phyloP scores from a whole-genome alignment of 2,329 filamentous ascomycete species.

The Alternaria ethzedia region DNA sequence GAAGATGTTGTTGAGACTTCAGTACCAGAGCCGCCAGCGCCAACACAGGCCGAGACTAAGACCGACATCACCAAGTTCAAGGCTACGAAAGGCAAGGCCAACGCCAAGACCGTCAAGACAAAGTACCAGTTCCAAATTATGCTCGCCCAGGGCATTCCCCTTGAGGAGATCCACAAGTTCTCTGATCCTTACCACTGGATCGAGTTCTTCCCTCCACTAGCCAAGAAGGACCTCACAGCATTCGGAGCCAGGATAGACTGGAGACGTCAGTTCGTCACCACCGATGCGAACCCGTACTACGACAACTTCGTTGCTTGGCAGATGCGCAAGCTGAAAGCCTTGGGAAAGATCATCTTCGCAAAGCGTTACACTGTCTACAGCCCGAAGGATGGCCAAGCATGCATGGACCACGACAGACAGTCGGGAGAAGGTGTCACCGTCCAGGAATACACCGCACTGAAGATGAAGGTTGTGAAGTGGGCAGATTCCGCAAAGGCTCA shows the following conservation, averaged over 20 bases:
- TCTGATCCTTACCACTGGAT: slow-evolving; percentile 93
- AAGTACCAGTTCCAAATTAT: slow-evolving; percentile 98
- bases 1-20: slow-evolving; percentile 54
- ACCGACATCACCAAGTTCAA: slow-evolving; percentile 90
- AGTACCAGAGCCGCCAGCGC: slow-evolving; percentile 59
- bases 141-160: slow-evolving; percentile 85
- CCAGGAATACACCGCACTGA: slow-evolving; percentile 92
- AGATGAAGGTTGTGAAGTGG: slow-evolving; percentile 92
- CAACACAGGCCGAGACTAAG: slow-evolving; percentile 69
- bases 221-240: slow-evolving; percentile 78
- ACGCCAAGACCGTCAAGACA: slow-evolving; percentile 86
- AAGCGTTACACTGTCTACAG: slow-evolving; percentile 91
- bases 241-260: slow-evolving; percentile 91
- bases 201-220: slow-evolving; percentile 85
- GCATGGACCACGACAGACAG: slow-evolving; percentile 84
- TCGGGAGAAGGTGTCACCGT: slow-evolving; percentile 82
- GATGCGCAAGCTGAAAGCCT: slow-evolving; percentile 88
- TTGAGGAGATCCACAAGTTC: slow-evolving; percentile 90
- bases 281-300: slow-evolving; percentile 95
- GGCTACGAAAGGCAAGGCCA: slow-evolving; percentile 78
- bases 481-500: slow-evolving; percentile 73
- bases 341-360: slow-evolving; percentile 92
- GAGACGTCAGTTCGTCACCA: slow-evolving; percentile 91
- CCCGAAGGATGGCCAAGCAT: slow-evolving; percentile 86
- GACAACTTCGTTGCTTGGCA: slow-evolving; percentile 97